These are phyloP conservation scores for Aureobasidium sp. DNA, from an alignment of 2,329 filamentous ascomycete species.

Conservation along the genomic window DNA sequence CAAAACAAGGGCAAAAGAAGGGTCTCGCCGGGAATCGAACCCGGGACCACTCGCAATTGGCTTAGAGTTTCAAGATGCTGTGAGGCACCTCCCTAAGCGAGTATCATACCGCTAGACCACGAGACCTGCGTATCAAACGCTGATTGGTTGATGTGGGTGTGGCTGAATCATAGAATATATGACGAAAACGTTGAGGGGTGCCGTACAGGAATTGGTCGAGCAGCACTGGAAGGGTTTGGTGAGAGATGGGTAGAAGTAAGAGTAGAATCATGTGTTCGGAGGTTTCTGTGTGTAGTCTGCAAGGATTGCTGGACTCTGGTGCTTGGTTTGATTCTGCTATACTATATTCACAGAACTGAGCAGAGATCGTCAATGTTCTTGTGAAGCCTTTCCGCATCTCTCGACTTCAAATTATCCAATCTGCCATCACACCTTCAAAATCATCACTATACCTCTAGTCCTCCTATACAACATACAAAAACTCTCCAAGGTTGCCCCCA, in stretches of 20 bases:
- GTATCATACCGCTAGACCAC: constrained; percentile 8
- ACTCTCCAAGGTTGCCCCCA: no score
- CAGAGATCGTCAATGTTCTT: no score
- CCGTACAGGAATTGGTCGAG: background rate
- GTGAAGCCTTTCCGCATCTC: no score
- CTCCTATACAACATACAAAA: no score
- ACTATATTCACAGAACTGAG: no score
- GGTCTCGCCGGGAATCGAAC: constrained; percentile 4
- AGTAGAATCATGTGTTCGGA: background rate
- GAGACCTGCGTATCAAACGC: background rate
- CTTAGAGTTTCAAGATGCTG: background rate
- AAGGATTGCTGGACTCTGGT: no score
- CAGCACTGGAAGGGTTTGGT: background rate
- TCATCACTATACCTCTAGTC: no score
- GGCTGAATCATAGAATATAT: background rate
- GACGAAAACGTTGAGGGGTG: background rate
- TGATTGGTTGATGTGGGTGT: background rate
- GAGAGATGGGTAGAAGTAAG: background rate
- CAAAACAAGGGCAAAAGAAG: background rate
- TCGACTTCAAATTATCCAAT: no score
- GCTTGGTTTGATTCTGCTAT: no score
- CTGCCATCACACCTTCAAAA: no score
- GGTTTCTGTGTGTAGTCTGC: no score
- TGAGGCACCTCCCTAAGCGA: background rate
- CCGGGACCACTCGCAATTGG: constrained; percentile 4